Evolutionary conservation across 805 yeast species (phyloP).

Genomic region (Schwanniomyces pseudopolymorphus): DNA sequence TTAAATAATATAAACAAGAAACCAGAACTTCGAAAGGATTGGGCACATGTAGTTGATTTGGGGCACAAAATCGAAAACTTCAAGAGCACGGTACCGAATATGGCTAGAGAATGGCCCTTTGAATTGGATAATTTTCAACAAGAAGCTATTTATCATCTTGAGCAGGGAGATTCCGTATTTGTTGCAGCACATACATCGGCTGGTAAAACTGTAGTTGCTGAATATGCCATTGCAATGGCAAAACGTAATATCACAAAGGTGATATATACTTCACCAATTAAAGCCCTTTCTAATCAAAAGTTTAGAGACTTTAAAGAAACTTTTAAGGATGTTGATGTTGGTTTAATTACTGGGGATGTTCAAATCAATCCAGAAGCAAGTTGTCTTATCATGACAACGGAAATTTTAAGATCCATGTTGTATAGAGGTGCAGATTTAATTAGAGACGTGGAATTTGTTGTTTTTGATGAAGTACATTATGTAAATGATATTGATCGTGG

Average conservation of each 20-base stretch:
- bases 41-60: conserved; percentile 96
- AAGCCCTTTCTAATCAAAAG: conserved; percentile 86
- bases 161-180: conserved; percentile 97
- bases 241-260: conserved; percentile 94
- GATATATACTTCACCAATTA: conserved; percentile 93
- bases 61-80: conserved; percentile 83
- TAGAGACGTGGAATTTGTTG: conserved; percentile 95
- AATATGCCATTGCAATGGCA: conserved; percentile 97
- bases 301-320: conserved; percentile 82
- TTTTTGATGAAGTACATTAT: conserved; percentile 97
- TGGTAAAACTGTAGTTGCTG: conserved; percentile 98
- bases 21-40: conserved; percentile 49
- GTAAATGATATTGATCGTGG: conserved; percentile 97
- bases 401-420: conserved; percentile 90
- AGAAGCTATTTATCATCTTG: conserved; percentile 94
- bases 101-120: conserved; percentile 94
- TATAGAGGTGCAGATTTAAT: conserved; percentile 95
- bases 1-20: conserved; percentile 21
- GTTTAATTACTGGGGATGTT: conserved; percentile 95
- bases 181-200: conserved; percentile 99
- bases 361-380: conserved; percentile 96
- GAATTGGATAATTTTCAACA: conserved; percentile 93
- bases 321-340: conserved; percentile 82
- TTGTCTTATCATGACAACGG: conserved; percentile 97
- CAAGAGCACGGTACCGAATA: conserved; percentile 83